Conservation (phyloP, 2,329 filamentous ascomycete genomes). For the Alternaria novae-zelandiae region DNA sequence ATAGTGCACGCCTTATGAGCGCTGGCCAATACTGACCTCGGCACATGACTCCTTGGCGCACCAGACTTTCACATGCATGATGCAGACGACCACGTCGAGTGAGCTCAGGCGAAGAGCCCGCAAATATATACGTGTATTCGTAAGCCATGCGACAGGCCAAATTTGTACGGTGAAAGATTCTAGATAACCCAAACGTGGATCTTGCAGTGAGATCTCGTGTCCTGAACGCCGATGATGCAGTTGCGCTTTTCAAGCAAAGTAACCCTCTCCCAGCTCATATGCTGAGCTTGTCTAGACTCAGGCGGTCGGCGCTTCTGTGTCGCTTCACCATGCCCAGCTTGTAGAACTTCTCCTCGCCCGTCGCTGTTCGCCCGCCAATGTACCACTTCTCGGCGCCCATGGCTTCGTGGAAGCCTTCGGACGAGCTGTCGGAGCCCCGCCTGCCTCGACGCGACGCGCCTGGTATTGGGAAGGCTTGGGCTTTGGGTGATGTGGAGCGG, state of each 20-base stretch:
- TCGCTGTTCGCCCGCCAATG: slow-evolving; percentile 76
- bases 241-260: slow-evolving; percentile 10
- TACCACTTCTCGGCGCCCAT: slow-evolving; percentile 80
- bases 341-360: slow-evolving; percentile 81
- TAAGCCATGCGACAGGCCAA: slow-evolving; percentile 1
- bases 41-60: slow-evolving; percentile 11
- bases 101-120: slow-evolving; percentile 18
- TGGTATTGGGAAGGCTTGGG: slow-evolving; percentile 46
- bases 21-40: not conserved
- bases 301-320: slow-evolving; percentile 73
- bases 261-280: slow-evolving; percentile 57
- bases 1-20: not conserved
- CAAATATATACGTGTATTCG: slow-evolving; percentile 14
- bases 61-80: slow-evolving; percentile 13
- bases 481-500: slow-evolving; percentile 46
- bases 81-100: not conserved
- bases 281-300: slow-evolving; percentile 77
- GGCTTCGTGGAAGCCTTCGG: slow-evolving; percentile 77
- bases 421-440: slow-evolving; percentile 76
- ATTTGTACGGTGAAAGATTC: slow-evolving; percentile 5
- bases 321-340: slow-evolving; percentile 78
- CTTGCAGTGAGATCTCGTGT: slow-evolving; percentile 15
- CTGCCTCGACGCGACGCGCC: slow-evolving; percentile 50
- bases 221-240: slow-evolving; percentile 40
- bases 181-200: slow-evolving; percentile 19